Evolutionary conservation across 2,329 filamentous ascomycete species (phyloP).

Genomic region (Pezicula carpinea): DNA sequence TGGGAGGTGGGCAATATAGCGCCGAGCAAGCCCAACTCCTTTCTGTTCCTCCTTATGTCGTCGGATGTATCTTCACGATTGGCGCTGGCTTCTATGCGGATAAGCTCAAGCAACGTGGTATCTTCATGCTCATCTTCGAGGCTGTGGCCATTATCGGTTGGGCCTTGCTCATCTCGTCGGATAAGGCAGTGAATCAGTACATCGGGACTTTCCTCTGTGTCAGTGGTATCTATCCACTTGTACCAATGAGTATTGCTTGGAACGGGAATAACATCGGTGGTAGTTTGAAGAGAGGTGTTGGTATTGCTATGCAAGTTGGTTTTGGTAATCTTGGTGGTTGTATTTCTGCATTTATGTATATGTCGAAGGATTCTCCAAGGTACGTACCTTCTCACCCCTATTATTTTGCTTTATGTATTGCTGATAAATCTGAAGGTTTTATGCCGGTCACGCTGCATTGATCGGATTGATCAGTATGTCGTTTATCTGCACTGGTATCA

Average conservation of each 20-base stretch:
- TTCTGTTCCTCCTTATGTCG: constrained; percentile 47
- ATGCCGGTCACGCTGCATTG: constrained; percentile 11
- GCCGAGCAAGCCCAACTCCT: constrained; percentile 41
- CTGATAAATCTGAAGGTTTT: constrained; percentile 11
- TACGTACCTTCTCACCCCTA: background rate
- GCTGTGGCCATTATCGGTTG: constrained; percentile 27
- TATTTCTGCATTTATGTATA: constrained; percentile 13
- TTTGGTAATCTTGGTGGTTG: constrained; percentile 13
- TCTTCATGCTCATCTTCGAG: constrained; percentile 53
- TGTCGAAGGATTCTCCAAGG: constrained; percentile 1
- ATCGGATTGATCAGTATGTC: constrained; percentile 31
- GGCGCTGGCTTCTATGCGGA: constrained; percentile 52
- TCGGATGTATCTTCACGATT: constrained; percentile 57
- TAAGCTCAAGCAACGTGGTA: constrained; percentile 35
- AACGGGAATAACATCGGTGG: constrained; percentile 54
- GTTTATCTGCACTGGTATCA: constrained; percentile 29
- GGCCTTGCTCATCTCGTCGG: constrained; percentile 9
- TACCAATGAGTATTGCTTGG: constrained; percentile 44
- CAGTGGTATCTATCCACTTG: constrained; percentile 38
- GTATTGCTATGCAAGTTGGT: constrained; percentile 60
- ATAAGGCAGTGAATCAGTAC: constrained; percentile 23
- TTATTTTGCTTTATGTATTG: too few relatives aligned
- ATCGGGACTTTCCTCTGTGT: constrained; percentile 38
- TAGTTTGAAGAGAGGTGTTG: constrained; percentile 49
- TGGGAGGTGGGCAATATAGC: constrained; percentile 41